Percentiles rank a stretch among this genome's conserved stretches.
Conservation (phyloP, 2,329 filamentous ascomycete genomes). For the Pseudogymnoascus sp. region DNA sequence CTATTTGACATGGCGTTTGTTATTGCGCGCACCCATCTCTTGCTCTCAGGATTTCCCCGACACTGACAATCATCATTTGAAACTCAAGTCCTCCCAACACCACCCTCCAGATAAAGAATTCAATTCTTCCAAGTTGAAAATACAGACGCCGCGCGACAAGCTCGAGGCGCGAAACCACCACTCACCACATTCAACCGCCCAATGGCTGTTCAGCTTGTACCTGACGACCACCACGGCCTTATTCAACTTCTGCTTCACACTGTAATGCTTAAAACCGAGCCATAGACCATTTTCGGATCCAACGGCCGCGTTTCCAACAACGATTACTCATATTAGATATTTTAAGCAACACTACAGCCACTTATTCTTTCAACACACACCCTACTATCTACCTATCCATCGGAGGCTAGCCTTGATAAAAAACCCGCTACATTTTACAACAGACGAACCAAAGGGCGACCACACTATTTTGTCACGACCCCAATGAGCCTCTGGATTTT, state of each 20-base stretch:
- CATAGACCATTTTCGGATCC: neutral
- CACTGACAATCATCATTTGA: neutral
- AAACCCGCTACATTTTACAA: neutral
- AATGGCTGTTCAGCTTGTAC: neutral
- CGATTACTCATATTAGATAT: neutral
- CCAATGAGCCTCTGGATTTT: neutral
- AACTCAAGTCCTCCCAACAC: neutral
- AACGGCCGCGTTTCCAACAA: neutral
- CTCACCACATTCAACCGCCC: neutral
- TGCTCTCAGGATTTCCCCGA: neutral
- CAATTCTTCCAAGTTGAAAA: neutral
- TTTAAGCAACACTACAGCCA: neutral
- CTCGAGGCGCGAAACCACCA: neutral
- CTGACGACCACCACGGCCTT: neutral
- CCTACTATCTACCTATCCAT: neutral
- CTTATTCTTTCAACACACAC: neutral
- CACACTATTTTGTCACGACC: neutral
- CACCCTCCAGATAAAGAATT: neutral
- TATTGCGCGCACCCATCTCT: neutral
- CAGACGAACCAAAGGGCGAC: neutral
- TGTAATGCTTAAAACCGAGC: neutral
- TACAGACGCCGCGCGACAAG: conserved; percentile 2
- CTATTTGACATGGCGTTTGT: conserved; percentile 8
- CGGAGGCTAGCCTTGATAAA: conserved; percentile 7
- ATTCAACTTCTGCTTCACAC: neutral